A percentile compares a stretch with the other conserved stretches of the same genome.
Evolutionary conservation across 2,329 filamentous ascomycete genomes (phyloP).

Genomic region (Clarireedia paspali): DNA sequence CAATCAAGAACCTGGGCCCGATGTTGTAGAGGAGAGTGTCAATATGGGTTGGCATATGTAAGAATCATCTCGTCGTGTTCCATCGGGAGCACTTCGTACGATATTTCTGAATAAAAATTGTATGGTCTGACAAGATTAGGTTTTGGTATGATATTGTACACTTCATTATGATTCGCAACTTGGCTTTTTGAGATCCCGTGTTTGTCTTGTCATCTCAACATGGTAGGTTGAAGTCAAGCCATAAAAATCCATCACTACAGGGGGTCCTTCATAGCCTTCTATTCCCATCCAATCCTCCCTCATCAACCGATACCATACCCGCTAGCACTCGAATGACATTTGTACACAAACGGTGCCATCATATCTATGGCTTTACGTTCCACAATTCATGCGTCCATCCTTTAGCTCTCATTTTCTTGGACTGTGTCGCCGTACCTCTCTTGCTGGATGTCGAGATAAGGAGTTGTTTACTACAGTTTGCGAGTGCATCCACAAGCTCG

Average conservation of each 20-base stretch:
- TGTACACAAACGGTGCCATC: background rate
- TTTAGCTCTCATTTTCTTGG: conserved; percentile 53
- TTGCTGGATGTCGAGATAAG: conserved; percentile 44
- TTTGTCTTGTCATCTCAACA: background rate
- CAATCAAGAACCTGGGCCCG: no score
- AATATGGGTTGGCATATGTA: no score
- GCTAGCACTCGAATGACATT: background rate
- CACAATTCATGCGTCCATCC: conserved; percentile 58
- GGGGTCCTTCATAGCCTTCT: background rate
- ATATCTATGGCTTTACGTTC: conserved; percentile 28
- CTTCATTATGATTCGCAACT: conserved; percentile 1
- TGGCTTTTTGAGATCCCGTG: background rate
- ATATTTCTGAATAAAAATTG: no score
- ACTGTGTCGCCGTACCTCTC: conserved; percentile 36
- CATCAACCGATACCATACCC: background rate
- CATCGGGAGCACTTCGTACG: no score
- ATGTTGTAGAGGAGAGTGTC: no score
- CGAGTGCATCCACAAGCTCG: conserved; percentile 70
- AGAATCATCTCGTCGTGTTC: no score
- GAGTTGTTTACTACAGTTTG: conserved; percentile 33
- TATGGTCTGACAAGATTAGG: no score
- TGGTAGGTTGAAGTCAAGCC: background rate
- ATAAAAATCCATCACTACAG: conserved; percentile 1
- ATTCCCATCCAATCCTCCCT: background rate
- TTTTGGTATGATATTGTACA: background rate